Evolutionary conservation across 2,329 filamentous ascomycete genomes (phyloP).

Genomic region (Venturia oleaginea): DNA sequence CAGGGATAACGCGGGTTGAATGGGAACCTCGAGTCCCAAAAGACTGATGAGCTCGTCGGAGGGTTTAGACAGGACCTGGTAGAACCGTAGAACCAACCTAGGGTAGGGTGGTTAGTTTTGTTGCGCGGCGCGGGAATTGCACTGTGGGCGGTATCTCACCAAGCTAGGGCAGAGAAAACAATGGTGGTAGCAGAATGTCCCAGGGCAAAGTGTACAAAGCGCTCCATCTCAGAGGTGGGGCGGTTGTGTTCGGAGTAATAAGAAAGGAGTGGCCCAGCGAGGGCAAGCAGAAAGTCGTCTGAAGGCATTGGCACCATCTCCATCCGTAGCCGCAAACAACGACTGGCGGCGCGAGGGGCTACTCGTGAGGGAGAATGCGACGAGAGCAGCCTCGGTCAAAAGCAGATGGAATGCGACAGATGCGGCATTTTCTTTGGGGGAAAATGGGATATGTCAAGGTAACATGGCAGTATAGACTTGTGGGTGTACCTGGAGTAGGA

Average conservation of each 20-base stretch:
- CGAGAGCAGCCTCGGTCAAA: not conserved
- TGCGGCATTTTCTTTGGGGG: not conserved
- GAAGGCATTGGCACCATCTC: slow-evolving; percentile 7
- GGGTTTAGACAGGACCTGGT: slow-evolving; percentile 81
- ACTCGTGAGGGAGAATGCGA: not conserved
- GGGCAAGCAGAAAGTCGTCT: slow-evolving; percentile 4
- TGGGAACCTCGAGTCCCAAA: slow-evolving; percentile 87
- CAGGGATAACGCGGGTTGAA: slow-evolving; percentile 79
- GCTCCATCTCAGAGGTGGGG: slow-evolving; percentile 6
- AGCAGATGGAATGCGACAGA: not conserved
- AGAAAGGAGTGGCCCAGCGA: not conserved
- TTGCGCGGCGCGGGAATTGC: not conserved
- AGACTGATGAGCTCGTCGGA: slow-evolving; percentile 85
- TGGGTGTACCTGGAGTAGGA: not conserved
- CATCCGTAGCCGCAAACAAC: slow-evolving; percentile 14
- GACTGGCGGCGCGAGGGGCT: not conserved
- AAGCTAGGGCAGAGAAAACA: slow-evolving; percentile 41
- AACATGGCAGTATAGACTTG: too few relatives aligned
- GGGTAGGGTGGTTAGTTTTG: not conserved
- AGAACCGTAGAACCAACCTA: slow-evolving; percentile 78
- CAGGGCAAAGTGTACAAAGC: slow-evolving; percentile 6
- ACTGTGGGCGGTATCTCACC: slow-evolving; percentile 26
- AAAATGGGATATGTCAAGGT: too few relatives aligned
- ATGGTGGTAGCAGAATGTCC: slow-evolving; percentile 18
- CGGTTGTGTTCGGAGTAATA: not conserved